A percentile compares a stretch with the other conserved stretches of the same genome.
These are phyloP conservation scores for Scedosporium apiospermum DNA, from an alignment of 2,329 filamentous ascomycete genomes.

Conservation along the genomic window DNA sequence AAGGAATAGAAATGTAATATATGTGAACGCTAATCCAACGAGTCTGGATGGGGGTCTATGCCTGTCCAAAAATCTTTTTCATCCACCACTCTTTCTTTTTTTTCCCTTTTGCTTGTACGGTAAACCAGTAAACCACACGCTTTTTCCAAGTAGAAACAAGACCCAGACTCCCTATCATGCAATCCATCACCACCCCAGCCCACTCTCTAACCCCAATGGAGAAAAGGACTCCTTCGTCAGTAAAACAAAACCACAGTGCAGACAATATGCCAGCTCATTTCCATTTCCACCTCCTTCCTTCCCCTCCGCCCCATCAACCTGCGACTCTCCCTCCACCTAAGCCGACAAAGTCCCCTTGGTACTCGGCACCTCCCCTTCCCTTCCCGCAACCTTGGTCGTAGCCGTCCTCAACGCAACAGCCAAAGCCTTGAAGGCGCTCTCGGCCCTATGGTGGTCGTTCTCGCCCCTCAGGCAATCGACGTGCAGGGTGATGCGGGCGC, in stretches of 20 bases:
- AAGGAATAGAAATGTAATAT: neutral
- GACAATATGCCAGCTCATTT: neutral
- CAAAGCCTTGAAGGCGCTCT: constrained; percentile 94
- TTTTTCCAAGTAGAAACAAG: neutral
- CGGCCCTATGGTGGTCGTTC: constrained; percentile 93
- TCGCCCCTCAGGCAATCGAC: constrained; percentile 83
- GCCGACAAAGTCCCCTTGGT: constrained; percentile 84
- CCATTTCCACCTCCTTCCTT: neutral
- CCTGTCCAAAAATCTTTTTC: neutral
- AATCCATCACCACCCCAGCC: neutral
- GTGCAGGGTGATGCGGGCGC: constrained; percentile 84
- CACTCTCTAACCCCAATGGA: too few species aligned
- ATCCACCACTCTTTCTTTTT: neutral
- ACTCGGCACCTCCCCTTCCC: constrained; percentile 87
- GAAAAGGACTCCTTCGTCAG: neutral
- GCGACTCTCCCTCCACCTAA: constrained; percentile 18
- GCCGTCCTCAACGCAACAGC: constrained; percentile 78
- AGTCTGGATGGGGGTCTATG: neutral
- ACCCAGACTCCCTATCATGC: neutral
- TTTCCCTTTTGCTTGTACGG: neutral
- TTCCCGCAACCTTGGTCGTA: constrained; percentile 62
- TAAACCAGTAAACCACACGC: neutral
- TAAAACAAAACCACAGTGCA: neutral
- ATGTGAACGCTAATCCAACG: neutral
- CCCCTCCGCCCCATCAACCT: neutral